Conservation (phyloP, 257 asterid species). For the Vinca minor region DNA sequence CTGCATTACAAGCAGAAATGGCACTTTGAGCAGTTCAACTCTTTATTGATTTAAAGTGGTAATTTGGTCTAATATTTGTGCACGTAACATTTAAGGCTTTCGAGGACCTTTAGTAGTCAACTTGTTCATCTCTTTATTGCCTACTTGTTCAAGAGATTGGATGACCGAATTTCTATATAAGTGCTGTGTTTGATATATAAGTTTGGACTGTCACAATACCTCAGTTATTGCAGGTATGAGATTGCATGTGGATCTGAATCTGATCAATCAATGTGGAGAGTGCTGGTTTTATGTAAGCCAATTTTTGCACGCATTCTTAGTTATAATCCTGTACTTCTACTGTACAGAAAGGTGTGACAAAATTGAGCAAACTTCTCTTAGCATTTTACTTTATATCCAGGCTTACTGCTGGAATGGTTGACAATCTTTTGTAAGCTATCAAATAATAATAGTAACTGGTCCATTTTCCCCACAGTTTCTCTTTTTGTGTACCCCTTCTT, state of each 20-base stretch:
- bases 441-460: not conserved
- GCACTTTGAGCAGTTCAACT: constrained; percentile 41
- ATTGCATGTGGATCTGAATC: constrained; percentile 1
- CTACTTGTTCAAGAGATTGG: constrained; percentile 5
- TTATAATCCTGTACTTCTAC: not conserved
- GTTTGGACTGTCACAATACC: not conserved
- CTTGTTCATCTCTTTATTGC: constrained; percentile 8
- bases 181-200: not conserved
- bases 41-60: not conserved
- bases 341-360: not conserved
- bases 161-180: constrained; percentile 5
- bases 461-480: not conserved
- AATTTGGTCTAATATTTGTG: constrained; percentile 6
- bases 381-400: not conserved
- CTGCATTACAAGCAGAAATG: constrained; percentile 82
- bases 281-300: not conserved
- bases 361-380: not conserved
- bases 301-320: not conserved
- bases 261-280: constrained; percentile 2
- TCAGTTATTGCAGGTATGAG: constrained; percentile 6
- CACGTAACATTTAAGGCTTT: not conserved
- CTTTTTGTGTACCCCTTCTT: not conserved
- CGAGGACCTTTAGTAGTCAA: not conserved
- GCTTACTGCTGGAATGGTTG: not conserved
- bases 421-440: not conserved